Conservation (phyloP, 2,329 filamentous ascomycete genomes). For the Xylaria sp. region DNA sequence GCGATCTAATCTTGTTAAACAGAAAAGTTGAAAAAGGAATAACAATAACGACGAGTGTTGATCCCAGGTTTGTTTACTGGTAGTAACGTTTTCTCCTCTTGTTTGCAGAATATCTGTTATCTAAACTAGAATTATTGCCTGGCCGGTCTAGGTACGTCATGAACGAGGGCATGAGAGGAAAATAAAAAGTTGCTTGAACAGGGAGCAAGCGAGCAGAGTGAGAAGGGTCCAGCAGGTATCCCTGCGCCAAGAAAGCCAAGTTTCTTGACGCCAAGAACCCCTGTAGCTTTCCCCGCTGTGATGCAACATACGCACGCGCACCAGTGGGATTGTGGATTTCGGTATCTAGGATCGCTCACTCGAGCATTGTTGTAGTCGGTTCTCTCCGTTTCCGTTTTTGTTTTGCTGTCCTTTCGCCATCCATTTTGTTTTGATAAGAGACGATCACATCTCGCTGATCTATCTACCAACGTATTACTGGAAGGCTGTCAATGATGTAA, state of each 20-base stretch:
- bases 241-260: slow-evolving; percentile 1
- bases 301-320: slow-evolving; percentile 9
- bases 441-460: background rate
- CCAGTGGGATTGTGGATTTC: background rate
- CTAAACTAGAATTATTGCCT: background rate
- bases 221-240: background rate
- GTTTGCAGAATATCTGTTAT: background rate
- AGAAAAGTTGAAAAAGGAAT: no score
- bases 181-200: background rate
- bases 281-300: slow-evolving; percentile 4
- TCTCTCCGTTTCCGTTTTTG: background rate
- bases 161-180: background rate
- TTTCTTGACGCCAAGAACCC: background rate
- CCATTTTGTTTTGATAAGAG: background rate
- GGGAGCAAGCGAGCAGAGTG: background rate
- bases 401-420: background rate
- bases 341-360: background rate
- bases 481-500: background rate
- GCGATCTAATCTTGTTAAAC: background rate
- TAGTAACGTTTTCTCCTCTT: background rate
- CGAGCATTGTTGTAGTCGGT: background rate
- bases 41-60: no score
- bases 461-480: background rate
- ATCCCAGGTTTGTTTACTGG: no score
- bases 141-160: background rate